A percentile compares a stretch with the other conserved stretches of the same genome.
phyloP scores from a whole-genome alignment of 2,329 filamentous ascomycete genomes.

The Colletotrichum euphorbiae region DNA sequence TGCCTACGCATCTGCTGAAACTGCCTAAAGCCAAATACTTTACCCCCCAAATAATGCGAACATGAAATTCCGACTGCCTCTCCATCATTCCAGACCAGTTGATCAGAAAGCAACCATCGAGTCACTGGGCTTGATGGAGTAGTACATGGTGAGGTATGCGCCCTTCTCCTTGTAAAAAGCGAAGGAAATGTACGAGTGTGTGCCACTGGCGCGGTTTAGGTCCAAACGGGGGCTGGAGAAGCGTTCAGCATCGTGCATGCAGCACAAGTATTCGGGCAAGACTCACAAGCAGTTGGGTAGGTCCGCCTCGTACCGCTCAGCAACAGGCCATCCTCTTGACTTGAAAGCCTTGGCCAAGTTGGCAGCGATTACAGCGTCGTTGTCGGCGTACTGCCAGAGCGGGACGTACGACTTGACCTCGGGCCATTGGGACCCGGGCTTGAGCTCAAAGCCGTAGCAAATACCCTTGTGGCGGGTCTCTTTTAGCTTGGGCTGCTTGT shows the following conservation, averaged over 20 bases:
- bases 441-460: conserved; percentile 46
- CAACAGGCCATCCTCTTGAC: conserved; percentile 36
- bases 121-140: conserved; percentile 38
- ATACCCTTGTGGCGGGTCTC: conserved; percentile 41
- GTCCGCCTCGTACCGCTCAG: conserved; percentile 33
- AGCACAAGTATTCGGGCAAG: neutral
- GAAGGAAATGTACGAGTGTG: conserved; percentile 42
- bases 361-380: conserved; percentile 31
- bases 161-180: conserved; percentile 40
- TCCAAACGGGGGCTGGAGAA: conserved; percentile 32
- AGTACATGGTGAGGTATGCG: conserved; percentile 41
- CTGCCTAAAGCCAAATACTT: neutral
- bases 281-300: conserved; percentile 38
- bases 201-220: conserved; percentile 16
- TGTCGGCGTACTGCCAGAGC: conserved; percentile 43
- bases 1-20: neutral
- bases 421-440: conserved; percentile 42
- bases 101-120: conserved; percentile 30
- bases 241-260: conserved; percentile 10
- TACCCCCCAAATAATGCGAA: neutral
- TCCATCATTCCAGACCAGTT: neutral
- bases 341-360: conserved; percentile 37
- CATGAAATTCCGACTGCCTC: neutral
- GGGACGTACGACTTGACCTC: conserved; percentile 46
- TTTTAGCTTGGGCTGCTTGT: conserved; percentile 32